Base-by-base conservation (phyloP, 257 asterid species). In the Voacanga thouarsii region DNA sequence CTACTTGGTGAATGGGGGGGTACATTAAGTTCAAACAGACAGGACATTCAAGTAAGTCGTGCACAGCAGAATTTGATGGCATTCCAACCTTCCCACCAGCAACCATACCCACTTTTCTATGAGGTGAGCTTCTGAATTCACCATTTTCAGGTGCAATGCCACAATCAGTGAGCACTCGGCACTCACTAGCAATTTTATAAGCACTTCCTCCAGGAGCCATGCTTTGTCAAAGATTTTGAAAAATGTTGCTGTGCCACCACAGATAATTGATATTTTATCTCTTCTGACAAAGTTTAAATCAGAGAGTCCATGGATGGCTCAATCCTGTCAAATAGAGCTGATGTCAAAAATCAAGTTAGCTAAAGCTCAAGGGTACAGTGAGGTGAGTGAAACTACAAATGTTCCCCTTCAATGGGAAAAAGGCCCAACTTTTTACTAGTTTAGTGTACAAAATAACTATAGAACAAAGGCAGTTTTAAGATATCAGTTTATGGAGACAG, bases 1-100 rank as follows among this genome's bases (percentile, higher is more conserved):
- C 51, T 88, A 90, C 97, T 91, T 92, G 96, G 84, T 87, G 96
- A 84, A 92, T 92, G 33, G 96, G 97, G 59, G 96, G 96, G 85
- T 89, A 88, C 94, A 92, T 90, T 57, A 84, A 83, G 81, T 87
- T 86, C 85, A 89, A 76, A 80, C 94, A 92, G 59, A 90, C 82
- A 53, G 97, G 97, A 85, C 97, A 92, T 72, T 89, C 96, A 23
- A 92, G 91, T 26, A 90, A 89, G 75, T 92, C 97, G 23, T 90
- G 96, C 72, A 92, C 91, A 74, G 93, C 88, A 57, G 90, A 81
- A 84, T 89, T 89, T 44, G 88, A 82, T 59, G 87, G 80, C 67
- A 74, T 45, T 59, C 88, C 91, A 67, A 79, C 86, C 79, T 85
- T 88, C 47, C 78, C 87, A 80, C 85, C 83, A 64, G 56, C 80